These are phyloP conservation scores for Fusarium secorum DNA, from an alignment of 2,329 filamentous ascomycete species.

Conservation along the genomic window DNA sequence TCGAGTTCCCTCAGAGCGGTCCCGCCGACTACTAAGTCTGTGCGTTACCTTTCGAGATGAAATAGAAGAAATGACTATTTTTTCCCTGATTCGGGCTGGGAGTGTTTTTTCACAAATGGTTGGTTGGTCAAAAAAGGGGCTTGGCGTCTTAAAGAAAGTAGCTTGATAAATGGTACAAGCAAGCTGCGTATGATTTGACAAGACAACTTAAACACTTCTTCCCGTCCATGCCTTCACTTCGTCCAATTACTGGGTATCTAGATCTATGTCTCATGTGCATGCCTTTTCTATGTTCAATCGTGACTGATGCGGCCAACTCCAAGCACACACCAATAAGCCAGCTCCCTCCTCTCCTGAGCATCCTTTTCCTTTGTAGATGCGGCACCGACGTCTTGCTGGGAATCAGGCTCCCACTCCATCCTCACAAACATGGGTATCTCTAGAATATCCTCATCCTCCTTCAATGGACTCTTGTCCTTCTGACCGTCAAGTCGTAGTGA, in stretches of 20 bases:
- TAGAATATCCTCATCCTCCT: conserved; percentile 69
- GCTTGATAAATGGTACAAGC: conserved; percentile 59
- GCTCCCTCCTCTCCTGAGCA: conserved; percentile 79
- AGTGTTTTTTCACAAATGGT: conserved; percentile 48
- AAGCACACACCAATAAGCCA: conserved; percentile 95
- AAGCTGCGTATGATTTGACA: conserved; percentile 54
- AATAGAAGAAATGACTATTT: conserved; percentile 17
- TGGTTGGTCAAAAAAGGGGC: conserved; percentile 54
- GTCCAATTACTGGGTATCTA: conserved; percentile 53
- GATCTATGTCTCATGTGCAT: conserved; percentile 36
- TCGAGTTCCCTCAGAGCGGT: conserved; percentile 95
- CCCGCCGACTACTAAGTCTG: conserved; percentile 78
- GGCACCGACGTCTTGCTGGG: conserved; percentile 69
- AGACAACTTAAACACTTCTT: conserved; percentile 45
- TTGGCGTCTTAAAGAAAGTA: conserved; percentile 60
- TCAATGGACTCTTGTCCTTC: conserved; percentile 57
- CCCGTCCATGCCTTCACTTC: conserved; percentile 37
- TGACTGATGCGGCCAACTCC: conserved; percentile 82
- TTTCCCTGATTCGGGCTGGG: conserved; percentile 38
- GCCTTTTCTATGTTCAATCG: conserved; percentile 43
- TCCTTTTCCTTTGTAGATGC: conserved; percentile 63
- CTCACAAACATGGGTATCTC: conserved; percentile 96
- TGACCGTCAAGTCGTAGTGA: conserved; percentile 54
- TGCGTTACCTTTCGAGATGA: conserved; percentile 28
- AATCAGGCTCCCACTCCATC: conserved; percentile 86